Evolutionary conservation across 176 grass and related monocot genomes (phyloP).

Genomic region (Zea luxurians): DNA sequence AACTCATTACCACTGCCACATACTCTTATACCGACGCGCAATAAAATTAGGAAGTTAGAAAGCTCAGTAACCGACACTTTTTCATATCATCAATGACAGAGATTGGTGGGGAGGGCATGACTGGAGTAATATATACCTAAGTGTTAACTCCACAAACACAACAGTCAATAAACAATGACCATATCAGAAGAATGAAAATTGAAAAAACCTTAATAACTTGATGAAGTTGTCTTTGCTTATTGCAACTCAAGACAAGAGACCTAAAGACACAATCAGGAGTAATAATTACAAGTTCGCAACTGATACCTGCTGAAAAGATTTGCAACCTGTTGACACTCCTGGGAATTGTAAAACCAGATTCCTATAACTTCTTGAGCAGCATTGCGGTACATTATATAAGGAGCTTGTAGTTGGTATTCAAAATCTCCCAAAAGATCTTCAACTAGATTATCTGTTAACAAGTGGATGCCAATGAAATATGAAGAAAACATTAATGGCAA

Average conservation of each 20-base stretch:
- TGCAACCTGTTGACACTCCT: slow-evolving; percentile 62
- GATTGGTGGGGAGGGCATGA: not conserved
- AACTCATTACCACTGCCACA: no score
- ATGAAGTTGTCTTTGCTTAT: not conserved
- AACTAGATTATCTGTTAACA: slow-evolving; percentile 63
- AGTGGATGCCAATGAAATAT: not conserved
- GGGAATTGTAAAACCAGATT: slow-evolving; percentile 65
- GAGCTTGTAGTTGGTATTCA: slow-evolving; percentile 60
- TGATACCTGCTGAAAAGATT: slow-evolving; percentile 58
- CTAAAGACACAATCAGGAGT: not conserved
- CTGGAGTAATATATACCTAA: not conserved
- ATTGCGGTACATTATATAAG: slow-evolving; percentile 71
- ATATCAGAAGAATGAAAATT: not conserved
- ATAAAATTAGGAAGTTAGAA: not conserved
- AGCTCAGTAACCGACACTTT: not conserved
- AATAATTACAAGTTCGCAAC: not conserved
- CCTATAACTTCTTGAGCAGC: slow-evolving; percentile 65
- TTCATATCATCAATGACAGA: not conserved
- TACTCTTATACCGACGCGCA: no score
- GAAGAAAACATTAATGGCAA: slow-evolving; percentile 15
- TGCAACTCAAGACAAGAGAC: not conserved
- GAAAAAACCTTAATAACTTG: not conserved
- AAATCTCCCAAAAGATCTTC: slow-evolving; percentile 68
- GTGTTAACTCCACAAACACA: not conserved
- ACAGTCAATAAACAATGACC: not conserved